A percentile compares a stretch with the other conserved stretches of the same genome.
These are phyloP conservation scores for Mrakia frigida DNA, from an alignment of 768 basidiomycete species.

Conservation along the genomic window DNA sequence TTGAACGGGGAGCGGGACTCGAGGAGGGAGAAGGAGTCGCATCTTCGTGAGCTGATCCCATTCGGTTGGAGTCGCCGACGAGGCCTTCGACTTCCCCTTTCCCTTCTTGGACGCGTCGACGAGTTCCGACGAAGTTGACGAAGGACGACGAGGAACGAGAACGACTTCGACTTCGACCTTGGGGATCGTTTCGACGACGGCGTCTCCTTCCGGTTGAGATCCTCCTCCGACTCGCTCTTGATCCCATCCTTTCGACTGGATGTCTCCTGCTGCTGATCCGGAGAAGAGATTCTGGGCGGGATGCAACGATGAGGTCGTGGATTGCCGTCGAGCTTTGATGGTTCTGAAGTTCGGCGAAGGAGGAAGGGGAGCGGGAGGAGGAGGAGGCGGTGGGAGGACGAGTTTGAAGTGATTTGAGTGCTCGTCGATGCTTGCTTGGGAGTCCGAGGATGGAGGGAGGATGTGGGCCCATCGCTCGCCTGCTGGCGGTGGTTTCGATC, in stretches of 20 bases:
- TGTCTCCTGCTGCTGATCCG: not conserved
- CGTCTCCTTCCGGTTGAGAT: not conserved
- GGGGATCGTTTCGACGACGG: conserved; percentile 5
- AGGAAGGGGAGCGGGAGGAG: not conserved
- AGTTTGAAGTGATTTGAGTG: not conserved
- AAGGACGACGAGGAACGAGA: conserved; percentile 2
- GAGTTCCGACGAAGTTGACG: not conserved
- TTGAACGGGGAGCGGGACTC: not conserved
- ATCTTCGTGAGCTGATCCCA: conserved; percentile 20
- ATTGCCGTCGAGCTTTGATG: conserved; percentile 5
- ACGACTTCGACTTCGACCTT: conserved; percentile 11
- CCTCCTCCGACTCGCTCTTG: not conserved
- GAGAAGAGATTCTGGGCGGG: not conserved
- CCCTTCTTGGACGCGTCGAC: conserved; percentile 5
- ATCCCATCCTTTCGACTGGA: not conserved
- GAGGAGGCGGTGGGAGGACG: not conserved
- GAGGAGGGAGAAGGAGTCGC: conserved; percentile 6
- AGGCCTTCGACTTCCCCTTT: not conserved
- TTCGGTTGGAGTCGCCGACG: not conserved
- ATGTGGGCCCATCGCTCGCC: not conserved
- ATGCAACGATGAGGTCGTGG: not conserved
- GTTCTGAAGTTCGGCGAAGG: not conserved
- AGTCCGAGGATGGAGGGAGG: not conserved
- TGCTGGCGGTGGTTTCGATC: not conserved
- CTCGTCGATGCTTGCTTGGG: not conserved